Conservation (phyloP, 2,329 filamentous ascomycete genomes). For the Xylaria sp. region DNA sequence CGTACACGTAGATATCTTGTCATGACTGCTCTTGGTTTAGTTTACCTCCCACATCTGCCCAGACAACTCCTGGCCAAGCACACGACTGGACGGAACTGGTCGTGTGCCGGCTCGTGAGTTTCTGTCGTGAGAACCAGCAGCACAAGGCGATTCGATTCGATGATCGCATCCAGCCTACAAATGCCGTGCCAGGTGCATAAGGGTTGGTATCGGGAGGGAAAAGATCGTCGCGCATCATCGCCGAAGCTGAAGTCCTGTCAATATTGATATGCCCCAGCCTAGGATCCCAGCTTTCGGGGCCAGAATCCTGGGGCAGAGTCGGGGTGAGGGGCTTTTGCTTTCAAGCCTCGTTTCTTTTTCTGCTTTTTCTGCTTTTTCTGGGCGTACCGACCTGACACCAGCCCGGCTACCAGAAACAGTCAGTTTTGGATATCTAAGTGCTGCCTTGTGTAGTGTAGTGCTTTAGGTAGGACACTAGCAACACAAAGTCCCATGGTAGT, state of each 20-base stretch:
- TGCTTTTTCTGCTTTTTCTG: conserved; percentile 8
- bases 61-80: neutral
- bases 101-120: neutral
- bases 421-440: conserved; percentile 9
- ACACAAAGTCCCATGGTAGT: neutral
- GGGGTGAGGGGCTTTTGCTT: neutral
- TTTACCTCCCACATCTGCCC: neutral
- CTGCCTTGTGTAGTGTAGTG: neutral
- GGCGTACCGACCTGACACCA: conserved; percentile 8
- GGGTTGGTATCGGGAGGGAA: conserved; percentile 8
- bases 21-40: neutral
- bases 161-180: neutral
- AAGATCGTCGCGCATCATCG: conserved; percentile 18
- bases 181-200: conserved; percentile 2
- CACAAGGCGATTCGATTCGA: neutral
- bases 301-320: neutral
- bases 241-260: conserved; percentile 20
- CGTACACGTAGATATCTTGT: neutral
- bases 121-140: neutral
- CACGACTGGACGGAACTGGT: neutral
- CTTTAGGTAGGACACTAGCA: too few relatives aligned
- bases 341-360: conserved; percentile 30
- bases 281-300: conserved; percentile 9
- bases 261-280: conserved; percentile 8
- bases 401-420: conserved; percentile 17